Percentiles rank a stretch among this genome's conserved stretches.
Evolutionary conservation across 2,329 filamentous ascomycete species (phyloP).

Genomic region (Colletotrichum chlorophyti): DNA sequence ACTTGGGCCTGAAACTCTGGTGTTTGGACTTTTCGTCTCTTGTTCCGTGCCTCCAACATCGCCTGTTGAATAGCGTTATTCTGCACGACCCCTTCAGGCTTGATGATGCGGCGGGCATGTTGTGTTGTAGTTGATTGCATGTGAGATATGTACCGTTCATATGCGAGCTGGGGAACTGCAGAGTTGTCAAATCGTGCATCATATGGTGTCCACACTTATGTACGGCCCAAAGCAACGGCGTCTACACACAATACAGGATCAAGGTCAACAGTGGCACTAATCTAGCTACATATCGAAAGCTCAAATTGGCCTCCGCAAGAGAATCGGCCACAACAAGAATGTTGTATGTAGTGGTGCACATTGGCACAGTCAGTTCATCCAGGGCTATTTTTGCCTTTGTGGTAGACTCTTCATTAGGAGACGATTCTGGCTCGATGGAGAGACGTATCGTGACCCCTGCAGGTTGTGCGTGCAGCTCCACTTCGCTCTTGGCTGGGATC

Average conservation of each 20-base stretch:
- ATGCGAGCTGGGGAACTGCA: neutral
- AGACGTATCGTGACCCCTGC: neutral
- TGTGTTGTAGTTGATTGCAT: neutral
- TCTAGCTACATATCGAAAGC: neutral
- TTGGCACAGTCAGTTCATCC: neutral
- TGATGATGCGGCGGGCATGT: neutral
- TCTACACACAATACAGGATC: neutral
- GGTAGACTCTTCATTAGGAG: neutral
- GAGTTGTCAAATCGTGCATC: neutral
- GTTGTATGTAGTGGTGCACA: neutral
- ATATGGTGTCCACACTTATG: neutral
- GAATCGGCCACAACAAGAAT: neutral
- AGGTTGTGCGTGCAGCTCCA: neutral
- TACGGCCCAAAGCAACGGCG: neutral
- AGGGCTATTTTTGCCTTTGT: neutral
- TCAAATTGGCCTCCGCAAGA: neutral
- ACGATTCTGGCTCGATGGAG: neutral
- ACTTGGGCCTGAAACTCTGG: neutral
- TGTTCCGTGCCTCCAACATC: neutral
- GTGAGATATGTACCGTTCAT: neutral
- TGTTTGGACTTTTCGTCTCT: neutral
- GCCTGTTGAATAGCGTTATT: neutral
- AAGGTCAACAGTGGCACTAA: neutral
- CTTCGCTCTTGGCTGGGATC: neutral
- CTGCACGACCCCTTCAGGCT: neutral